Evolutionary conservation across 805 yeast genomes (phyloP).

Genomic region (Wickerhamiella sergipiensis): DNA sequence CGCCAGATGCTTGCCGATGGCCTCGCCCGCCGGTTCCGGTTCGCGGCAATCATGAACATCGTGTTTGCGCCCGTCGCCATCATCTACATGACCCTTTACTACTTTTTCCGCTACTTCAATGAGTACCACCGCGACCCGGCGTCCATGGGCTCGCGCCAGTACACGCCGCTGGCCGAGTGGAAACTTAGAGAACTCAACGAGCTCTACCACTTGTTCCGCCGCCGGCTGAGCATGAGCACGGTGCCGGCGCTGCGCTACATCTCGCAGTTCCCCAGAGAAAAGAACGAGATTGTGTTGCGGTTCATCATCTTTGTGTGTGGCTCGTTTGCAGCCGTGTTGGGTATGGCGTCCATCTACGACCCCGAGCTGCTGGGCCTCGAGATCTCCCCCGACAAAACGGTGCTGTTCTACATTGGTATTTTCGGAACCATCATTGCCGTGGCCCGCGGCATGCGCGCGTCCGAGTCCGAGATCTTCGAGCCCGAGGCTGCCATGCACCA

Average conservation of each 20-base stretch:
- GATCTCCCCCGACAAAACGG: constrained; percentile 65
- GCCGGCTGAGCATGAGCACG: constrained; percentile 61
- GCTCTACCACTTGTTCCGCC: constrained; percentile 72
- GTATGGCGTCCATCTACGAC: constrained; percentile 60
- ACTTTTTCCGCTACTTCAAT: constrained; percentile 82
- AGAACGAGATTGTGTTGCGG: constrained; percentile 38
- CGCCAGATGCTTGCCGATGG: constrained; percentile 55
- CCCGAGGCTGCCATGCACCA: constrained; percentile 77
- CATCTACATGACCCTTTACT: constrained; percentile 63
- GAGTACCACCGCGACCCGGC: constrained; percentile 86
- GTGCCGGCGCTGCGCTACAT: constrained; percentile 73
- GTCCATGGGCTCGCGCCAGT: constrained; percentile 67
- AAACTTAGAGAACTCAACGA: constrained; percentile 89
- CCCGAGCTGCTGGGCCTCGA: constrained; percentile 89
- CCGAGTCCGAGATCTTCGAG: constrained; percentile 63
- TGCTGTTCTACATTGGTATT: constrained; percentile 73
- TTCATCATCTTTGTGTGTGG: constrained; percentile 70
- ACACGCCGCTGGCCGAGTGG: constrained; percentile 93
- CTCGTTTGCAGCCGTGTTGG: constrained; percentile 78
- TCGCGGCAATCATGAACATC: constrained; percentile 79
- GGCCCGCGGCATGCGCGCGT: constrained; percentile 54
- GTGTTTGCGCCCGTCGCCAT: constrained; percentile 77
- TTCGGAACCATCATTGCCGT: constrained; percentile 84
- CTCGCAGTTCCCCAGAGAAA: constrained; percentile 83
- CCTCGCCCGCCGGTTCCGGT: constrained; percentile 60